These are phyloP conservation scores for Lunularia cruciata DNA, from an alignment of 225 moss, liverwort and hornwort species.

Conservation along the genomic window DNA sequence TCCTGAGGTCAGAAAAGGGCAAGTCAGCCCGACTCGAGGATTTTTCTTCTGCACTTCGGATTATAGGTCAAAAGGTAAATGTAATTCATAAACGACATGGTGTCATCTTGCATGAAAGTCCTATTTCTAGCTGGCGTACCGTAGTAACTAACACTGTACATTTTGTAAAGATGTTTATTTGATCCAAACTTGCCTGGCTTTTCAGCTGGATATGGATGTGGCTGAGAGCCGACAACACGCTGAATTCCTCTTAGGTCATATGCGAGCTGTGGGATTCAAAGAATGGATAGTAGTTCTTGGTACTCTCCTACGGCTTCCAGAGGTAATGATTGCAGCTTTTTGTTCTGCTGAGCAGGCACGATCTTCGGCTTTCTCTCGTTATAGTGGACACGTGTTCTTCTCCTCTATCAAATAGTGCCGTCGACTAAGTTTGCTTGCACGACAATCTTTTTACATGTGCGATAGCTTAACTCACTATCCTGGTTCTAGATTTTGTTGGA, in stretches of 20 bases:
- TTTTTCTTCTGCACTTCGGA: slow-evolving; percentile 77
- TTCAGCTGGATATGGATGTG: slow-evolving; percentile 73
- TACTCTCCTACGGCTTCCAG: slow-evolving; percentile 66
- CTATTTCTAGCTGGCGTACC: no score
- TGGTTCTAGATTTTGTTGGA: slow-evolving; percentile 65
- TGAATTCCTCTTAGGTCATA: slow-evolving; percentile 71
- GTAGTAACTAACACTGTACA: no score
- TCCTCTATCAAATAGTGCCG: no score
- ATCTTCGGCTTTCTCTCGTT: background rate
- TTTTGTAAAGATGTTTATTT: no score
- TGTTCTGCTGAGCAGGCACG: background rate
- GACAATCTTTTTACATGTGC: background rate
- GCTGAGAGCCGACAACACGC: slow-evolving; percentile 59
- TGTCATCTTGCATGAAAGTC: background rate
- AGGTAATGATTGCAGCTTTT: slow-evolving; percentile 45
- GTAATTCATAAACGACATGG: background rate
- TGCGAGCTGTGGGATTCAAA: slow-evolving; percentile 85
- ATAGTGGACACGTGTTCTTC: background rate
- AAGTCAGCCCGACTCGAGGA: slow-evolving; percentile 90
- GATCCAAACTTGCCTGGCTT: no score
- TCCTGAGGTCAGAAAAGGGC: slow-evolving; percentile 74
- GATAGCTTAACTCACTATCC: background rate
- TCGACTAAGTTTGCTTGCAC: background rate
- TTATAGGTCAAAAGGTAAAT: slow-evolving; percentile 63
- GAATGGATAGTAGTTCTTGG: slow-evolving; percentile 97